Conservation (phyloP, 805 yeast species). For the Priceomyces haplophilus region DNA sequence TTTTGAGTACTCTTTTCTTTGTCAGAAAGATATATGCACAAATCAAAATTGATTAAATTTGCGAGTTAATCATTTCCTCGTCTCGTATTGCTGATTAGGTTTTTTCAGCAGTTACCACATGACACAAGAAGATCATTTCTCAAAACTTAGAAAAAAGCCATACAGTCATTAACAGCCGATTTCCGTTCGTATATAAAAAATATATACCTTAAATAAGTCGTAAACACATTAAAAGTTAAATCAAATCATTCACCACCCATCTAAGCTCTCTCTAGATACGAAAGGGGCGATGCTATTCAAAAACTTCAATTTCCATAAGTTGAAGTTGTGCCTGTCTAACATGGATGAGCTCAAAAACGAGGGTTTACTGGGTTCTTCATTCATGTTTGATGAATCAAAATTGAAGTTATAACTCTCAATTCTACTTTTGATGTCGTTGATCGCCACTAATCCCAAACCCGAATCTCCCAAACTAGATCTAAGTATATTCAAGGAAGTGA, state of each 20-base stretch:
- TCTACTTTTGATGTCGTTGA: slow-evolving; percentile 21
- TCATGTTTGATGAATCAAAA: slow-evolving; percentile 15
- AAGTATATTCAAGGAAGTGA: slow-evolving; percentile 31
- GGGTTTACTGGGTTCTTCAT: neutral
- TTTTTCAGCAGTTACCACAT: too few species aligned
- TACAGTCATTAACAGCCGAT: neutral
- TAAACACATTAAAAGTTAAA: slow-evolving; percentile 1
- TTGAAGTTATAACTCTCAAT: slow-evolving; percentile 25
- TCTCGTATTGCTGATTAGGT: too few species aligned
- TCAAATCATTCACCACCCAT: slow-evolving; percentile 32
- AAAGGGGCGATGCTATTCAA: slow-evolving; percentile 22
- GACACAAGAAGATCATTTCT: too few species aligned
- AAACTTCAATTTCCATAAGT: slow-evolving; percentile 20
- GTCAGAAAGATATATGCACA: slow-evolving; percentile 77
- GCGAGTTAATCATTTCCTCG: too few species aligned
- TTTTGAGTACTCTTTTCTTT: slow-evolving; percentile 68
- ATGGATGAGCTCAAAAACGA: slow-evolving; percentile 2
- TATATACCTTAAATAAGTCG: slow-evolving; percentile 3
- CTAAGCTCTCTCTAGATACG: slow-evolving; percentile 27
- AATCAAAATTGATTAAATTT: slow-evolving; percentile 69
- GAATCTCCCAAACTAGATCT: slow-evolving; percentile 21
- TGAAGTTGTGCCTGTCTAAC: slow-evolving; percentile 7
- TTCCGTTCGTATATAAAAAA: neutral
- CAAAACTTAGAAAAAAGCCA: too few species aligned
- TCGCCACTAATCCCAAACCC: slow-evolving; percentile 24